Conservation (phyloP, 768 basidiomycete species). For the Boletus rubroflammeus region DNA sequence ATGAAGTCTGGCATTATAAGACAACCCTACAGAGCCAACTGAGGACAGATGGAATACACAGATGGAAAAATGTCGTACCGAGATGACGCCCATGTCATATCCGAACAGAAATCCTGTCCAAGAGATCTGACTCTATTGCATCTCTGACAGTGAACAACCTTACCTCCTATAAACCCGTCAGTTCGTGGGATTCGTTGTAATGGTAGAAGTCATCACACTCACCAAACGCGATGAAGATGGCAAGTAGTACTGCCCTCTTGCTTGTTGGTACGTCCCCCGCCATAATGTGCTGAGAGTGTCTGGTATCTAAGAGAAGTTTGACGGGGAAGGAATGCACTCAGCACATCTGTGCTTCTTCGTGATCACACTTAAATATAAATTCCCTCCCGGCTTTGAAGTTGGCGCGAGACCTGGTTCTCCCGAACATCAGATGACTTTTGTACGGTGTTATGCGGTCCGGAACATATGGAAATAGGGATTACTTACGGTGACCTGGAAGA, state of each 20-base stretch:
- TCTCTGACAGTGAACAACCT: neutral
- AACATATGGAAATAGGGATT: neutral
- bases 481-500: neutral
- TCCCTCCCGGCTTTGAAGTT: neutral
- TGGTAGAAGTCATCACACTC: slow-evolving; percentile 19
- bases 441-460: slow-evolving; percentile 4
- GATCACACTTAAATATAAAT: slow-evolving; percentile 9
- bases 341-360: neutral
- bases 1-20: slow-evolving; percentile 79
- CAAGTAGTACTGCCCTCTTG: slow-evolving; percentile 57
- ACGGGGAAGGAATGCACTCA: neutral
- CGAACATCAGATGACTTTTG: slow-evolving; percentile 16
- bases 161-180: slow-evolving; percentile 19
- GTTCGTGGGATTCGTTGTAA: neutral
- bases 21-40: slow-evolving; percentile 49
- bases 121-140: neutral
- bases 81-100: slow-evolving; percentile 77
- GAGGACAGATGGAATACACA: slow-evolving; percentile 2
- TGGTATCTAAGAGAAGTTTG: neutral
- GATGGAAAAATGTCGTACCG: slow-evolving; percentile 37
- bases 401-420: neutral
- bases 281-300: slow-evolving; percentile 11
- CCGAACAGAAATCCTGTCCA: slow-evolving; percentile 58
- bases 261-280: slow-evolving; percentile 55
- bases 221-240: slow-evolving; percentile 74